Evolutionary conservation across 345 rosid species (phyloP), one percentile per base, ranked within the genome.

Genomic region (Ailanthus altissimus): DNA sequence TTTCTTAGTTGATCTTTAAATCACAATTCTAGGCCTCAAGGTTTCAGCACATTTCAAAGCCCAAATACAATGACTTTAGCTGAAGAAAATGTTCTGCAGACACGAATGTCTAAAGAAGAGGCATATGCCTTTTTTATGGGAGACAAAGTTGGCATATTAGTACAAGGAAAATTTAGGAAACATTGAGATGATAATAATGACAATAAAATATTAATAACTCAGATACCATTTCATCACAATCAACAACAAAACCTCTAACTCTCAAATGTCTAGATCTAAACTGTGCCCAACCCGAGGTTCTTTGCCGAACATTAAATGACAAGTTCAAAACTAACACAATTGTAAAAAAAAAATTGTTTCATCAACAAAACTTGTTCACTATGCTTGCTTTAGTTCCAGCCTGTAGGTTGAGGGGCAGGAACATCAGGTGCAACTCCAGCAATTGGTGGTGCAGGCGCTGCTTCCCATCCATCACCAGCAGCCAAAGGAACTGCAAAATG

Each of bases 381-480:
- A n/a, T n/a, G n/a, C n/a, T n/a, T 14, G 66, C 64, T 84, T n/a
- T 56, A 84, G 0, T 88, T 92, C 96, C 94, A 93, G 15, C 77
- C 77, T 4, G 85, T 64, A 16, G 84, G 7, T 74, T n/a, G 72
- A 0, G 70, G 38, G 8, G 70, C 47, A 13, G 83, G 2, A 20
- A 4, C 20, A 15, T 71, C 67, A 12, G 84, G 77, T 1, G 65
- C 12, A 49, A 64, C 42, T 32, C 13, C 64, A 0, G 77, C 49
- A 12, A 67, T 6, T 21, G 16, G 70, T 56, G 88, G 73, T 2
- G 87, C 83, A 7, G 87, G 79, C 23, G 45, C 84, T 0, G 81
- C 38, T 20, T 90, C 94, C 98, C 94, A 91, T 40, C 85, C 91
- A 40, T 78, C 88, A 0, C 12, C 56, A 14, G 68, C 67, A 36